Conservation (phyloP, 768 basidiomycete species). For the Dacryopinax spathularia region DNA sequence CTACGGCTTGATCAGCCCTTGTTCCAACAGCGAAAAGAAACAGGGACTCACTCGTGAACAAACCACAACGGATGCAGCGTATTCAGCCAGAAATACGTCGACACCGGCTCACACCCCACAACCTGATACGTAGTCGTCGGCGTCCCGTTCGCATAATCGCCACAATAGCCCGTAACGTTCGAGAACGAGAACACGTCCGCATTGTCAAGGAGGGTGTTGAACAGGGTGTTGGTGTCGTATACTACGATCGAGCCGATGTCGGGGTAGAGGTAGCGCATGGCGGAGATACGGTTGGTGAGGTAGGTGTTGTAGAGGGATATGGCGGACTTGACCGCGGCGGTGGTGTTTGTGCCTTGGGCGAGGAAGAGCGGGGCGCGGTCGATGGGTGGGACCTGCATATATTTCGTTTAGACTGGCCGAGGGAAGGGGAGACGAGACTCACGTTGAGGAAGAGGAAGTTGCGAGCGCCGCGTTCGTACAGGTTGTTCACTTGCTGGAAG, state of each 20-base stretch:
- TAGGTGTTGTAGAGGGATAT: constrained; percentile 40
- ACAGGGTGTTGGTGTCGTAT: constrained; percentile 44
- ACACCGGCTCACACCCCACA: constrained; percentile 45
- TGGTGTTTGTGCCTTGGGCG: constrained; percentile 23
- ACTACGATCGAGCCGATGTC: constrained; percentile 35
- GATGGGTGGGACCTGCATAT: constrained; percentile 27
- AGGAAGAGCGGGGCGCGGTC: constrained; percentile 30
- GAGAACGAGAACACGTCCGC: constrained; percentile 41
- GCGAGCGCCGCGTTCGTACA: constrained; percentile 31
- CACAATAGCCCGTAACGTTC: constrained; percentile 45
- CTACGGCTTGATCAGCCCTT: background rate
- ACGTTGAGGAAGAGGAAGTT: constrained; percentile 24
- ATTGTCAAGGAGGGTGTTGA: constrained; percentile 43
- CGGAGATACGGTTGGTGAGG: constrained; percentile 26
- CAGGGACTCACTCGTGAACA: constrained; percentile 41
- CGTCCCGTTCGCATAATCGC: constrained; percentile 43
- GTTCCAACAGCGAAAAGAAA: background rate
- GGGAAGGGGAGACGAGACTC: background rate
- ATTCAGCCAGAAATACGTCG: constrained; percentile 55
- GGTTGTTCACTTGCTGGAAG: constrained; percentile 32
- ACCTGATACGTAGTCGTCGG: constrained; percentile 39
- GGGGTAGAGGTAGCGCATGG: constrained; percentile 31
- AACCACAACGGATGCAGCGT: constrained; percentile 47
- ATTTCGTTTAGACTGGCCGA: background rate
- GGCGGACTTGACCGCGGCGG: constrained; percentile 21